Evolutionary conservation across 345 rosid genomes (phyloP), one percentile per base, ranked within the genome.

Genomic region (Hibiscus tridactylites): DNA sequence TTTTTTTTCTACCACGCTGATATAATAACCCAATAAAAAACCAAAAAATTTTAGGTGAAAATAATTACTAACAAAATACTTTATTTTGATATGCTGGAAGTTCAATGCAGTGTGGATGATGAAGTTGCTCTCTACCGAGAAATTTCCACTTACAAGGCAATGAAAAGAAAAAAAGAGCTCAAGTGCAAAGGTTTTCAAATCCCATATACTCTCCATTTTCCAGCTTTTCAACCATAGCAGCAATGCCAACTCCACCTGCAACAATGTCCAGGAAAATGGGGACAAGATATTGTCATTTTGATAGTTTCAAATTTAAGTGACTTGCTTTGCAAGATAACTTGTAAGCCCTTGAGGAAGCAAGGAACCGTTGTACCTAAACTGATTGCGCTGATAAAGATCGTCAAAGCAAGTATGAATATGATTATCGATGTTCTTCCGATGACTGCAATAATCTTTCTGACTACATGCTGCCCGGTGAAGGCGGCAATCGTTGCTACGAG

Each of bases 221-320:
- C 78, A 88, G 71, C 80, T 88, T 88, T 75, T 81, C 79, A 4
- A 88, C 80, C 89, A 88, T 85, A 73, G 82, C 76, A n/a, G 79
- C 81, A 35, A 88, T 87, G 46, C 93, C 93, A 0, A 88, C 88
- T 31, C 93, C 93, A 61, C 93, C 93, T 88, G 81, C 70, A 73
- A 10, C 5, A 6, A 17, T 6, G 6, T 2, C 9, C 21, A 11
- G 52, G 5, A 65, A 31, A 33, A 29, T 44, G 10, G 24, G 33
- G 44, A 57, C 16, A 53, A 37, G 13, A 17, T 64, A 29, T 17
- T 19, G 39, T 7, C 52, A 33, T 65, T 69, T 65, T 13, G 2
- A 65, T 4, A 62, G 29, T 3, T 33, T 62, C 47, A 7, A 8
- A 62, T 1, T 33, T 16, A 11, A 65, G 33, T 65, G 33, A 21